These are phyloP conservation scores for Rhodotorula sp. DNA, from an alignment of 1,284 basidiomycete genomes.

Conservation along the genomic window DNA sequence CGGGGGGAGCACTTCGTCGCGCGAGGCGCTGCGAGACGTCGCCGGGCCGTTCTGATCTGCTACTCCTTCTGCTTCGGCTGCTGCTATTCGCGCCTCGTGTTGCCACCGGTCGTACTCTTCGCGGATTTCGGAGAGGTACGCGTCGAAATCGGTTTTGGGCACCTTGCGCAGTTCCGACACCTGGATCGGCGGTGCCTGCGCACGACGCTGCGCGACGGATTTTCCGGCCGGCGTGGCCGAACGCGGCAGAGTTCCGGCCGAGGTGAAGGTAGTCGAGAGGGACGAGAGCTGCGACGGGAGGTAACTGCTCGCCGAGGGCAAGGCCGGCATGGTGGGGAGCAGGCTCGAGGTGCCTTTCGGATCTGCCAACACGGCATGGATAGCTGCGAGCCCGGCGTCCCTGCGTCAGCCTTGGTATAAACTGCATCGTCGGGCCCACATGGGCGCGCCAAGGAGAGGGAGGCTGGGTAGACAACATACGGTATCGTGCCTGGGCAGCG, in stretches of 20 bases:
- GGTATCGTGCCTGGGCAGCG: background rate
- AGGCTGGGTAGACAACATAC: background rate
- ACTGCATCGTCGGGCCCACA: too few species aligned
- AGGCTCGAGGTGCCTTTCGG: slow-evolving; percentile 8
- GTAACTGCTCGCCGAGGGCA: slow-evolving; percentile 35
- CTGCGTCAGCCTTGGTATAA: too few species aligned
- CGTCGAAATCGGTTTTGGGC: slow-evolving; percentile 34
- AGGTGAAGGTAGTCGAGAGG: slow-evolving; percentile 39
- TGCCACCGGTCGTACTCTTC: slow-evolving; percentile 47
- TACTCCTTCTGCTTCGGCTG: background rate
- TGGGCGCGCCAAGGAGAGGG: background rate
- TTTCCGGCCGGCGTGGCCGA: slow-evolving; percentile 20
- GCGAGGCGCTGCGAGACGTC: slow-evolving; percentile 26
- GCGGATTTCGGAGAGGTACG: slow-evolving; percentile 43
- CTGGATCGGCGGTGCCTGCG: slow-evolving; percentile 32
- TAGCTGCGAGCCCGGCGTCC: slow-evolving; percentile 10
- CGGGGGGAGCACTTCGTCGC: slow-evolving; percentile 57
- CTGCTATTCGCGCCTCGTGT: slow-evolving; percentile 43
- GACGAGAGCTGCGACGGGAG: slow-evolving; percentile 35
- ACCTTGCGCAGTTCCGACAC: slow-evolving; percentile 33
- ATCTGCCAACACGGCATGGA: slow-evolving; percentile 17
- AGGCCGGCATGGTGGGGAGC: slow-evolving; percentile 30
- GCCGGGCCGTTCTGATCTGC: background rate
- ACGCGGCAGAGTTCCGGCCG: slow-evolving; percentile 31
- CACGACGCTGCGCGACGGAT: slow-evolving; percentile 34